Percentiles rank a stretch among this genome's conserved stretches.
phyloP scores from a whole-genome alignment of 345 rosid genomes.

The Melastoma malabathricum region DNA sequence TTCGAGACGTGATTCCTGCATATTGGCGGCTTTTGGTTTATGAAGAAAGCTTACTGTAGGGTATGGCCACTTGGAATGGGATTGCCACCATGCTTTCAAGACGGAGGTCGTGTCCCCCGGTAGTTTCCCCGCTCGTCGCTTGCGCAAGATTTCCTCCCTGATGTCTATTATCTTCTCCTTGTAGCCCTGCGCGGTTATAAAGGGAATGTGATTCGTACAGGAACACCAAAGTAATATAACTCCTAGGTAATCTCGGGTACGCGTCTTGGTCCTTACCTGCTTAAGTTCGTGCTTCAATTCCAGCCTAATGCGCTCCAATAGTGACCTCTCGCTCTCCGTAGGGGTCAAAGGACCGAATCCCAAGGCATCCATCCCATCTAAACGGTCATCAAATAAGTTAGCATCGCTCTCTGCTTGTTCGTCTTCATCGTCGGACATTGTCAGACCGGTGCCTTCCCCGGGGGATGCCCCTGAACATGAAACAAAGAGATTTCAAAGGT shows the following conservation, averaged over 20 bases:
- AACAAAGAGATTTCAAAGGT: neutral
- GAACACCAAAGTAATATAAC: neutral
- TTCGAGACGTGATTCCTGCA: no score
- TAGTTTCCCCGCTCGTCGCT: conserved; percentile 96
- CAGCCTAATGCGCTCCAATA: conserved; percentile 94
- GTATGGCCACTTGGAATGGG: conserved; percentile 96
- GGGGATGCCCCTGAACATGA: conserved; percentile 72
- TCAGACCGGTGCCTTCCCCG: conserved; percentile 85
- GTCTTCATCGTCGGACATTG: conserved; percentile 96
- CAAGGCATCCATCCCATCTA: conserved; percentile 56
- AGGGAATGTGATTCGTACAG: neutral
- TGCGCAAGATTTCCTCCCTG: conserved; percentile 90
- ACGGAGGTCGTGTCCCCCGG: conserved; percentile 96
- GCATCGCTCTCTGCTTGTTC: conserved; percentile 89
- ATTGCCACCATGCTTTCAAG: conserved; percentile 91
- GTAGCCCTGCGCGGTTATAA: conserved; percentile 47
- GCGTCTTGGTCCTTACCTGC: conserved; percentile 32
- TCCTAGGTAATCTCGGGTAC: neutral
- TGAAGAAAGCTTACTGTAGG: conserved; percentile 48
- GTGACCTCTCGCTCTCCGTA: conserved; percentile 85
- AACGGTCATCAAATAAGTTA: conserved; percentile 59
- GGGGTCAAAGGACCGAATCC: conserved; percentile 97
- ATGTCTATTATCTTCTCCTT: conserved; percentile 90
- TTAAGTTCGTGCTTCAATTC: conserved; percentile 92
- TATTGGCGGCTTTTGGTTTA: neutral